Base-by-base conservation (phyloP, 1,284 basidiomycete species). In the Fistulinella cinereoalba region DNA sequence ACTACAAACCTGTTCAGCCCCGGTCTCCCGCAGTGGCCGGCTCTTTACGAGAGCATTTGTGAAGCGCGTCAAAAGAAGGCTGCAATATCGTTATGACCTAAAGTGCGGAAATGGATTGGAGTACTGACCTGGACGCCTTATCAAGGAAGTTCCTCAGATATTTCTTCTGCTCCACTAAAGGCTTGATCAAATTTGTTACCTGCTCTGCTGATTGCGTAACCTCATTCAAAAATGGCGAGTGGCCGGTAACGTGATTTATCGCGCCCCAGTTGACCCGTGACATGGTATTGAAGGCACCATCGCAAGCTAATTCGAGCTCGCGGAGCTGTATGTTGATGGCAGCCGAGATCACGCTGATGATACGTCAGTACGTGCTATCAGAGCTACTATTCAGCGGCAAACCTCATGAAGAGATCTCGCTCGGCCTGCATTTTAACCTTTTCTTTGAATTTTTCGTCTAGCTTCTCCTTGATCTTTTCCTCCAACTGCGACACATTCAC, bases 81-180 rank as follows among this genome's bases (percentile, higher is more conserved):
- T 96, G 52, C 8, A 18, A 32, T 41, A 41, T 23, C 21, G 27
- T 46, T 41, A 44, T 9, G 24, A 32, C 32, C n/a, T 37, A 13
- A 22, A 25, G 43, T 34, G 13, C 9, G 9, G 37, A 21, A 32
- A 41, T 28, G 37, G 22, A 44, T 25, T 44, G 38, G 19, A 25
- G 22, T 32, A 44, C 67, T 49, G 50, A 94, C 93, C 86, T 89
- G 43, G 88, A 85, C 7, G 87, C 85, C 66, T 96, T 97, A 64
- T 97, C 95, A 43, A 93, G 83, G 64, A 94, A 85, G 67, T 94
- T 97, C 47, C 91, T 76, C 27, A 92, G 65, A 67, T 94, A 97
- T 65, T 92, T 95, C 74, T 96, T 96, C 60, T 92, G 89, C 65
- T 97, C 92, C 6, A 97, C 74, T 11, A 86, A 72, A 1, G 85